A percentile compares a stretch with the other conserved stretches of the same genome.
Conservation (phyloP, 306 rosid genomes). For the Quercus glauca region DNA sequence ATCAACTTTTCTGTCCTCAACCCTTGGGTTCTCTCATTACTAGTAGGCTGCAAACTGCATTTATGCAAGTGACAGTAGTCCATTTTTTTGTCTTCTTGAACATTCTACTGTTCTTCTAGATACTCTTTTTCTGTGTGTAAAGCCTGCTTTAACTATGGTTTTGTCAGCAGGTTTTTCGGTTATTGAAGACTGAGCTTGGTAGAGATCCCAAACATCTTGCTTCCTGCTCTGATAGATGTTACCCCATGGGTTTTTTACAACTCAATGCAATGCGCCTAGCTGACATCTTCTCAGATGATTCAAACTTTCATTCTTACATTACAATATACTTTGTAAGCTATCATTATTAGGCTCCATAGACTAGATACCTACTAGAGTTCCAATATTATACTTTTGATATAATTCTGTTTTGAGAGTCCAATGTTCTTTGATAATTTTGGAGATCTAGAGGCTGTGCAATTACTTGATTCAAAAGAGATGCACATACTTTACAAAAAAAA, state of each 20-base stretch:
- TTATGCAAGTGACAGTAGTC: not conserved
- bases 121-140: not conserved
- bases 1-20: not conserved
- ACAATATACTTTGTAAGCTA: constrained; percentile 67
- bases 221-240: constrained; percentile 37
- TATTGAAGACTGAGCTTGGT: constrained; percentile 68
- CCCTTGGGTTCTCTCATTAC: not conserved
- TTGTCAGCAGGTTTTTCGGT: constrained; percentile 64
- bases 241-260: constrained; percentile 81
- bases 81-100: not conserved
- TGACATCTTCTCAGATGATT: constrained; percentile 92
- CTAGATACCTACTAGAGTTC: not conserved
- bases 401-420: not conserved
- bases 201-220: constrained; percentile 45
- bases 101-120: not conserved
- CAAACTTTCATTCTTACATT: constrained; percentile 83
- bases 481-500: not conserved
- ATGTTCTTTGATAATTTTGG: not conserved
- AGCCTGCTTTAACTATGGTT: not conserved
- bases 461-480: not conserved
- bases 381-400: not conserved
- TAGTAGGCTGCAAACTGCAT: constrained; percentile 15
- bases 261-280: constrained; percentile 96
- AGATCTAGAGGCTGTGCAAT: not conserved
- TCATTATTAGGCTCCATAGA: not conserved